A percentile compares a stretch with the other conserved stretches of the same genome.
Conservation (phyloP, 441 rosid species). For the Pelargonium citronellum region DNA sequence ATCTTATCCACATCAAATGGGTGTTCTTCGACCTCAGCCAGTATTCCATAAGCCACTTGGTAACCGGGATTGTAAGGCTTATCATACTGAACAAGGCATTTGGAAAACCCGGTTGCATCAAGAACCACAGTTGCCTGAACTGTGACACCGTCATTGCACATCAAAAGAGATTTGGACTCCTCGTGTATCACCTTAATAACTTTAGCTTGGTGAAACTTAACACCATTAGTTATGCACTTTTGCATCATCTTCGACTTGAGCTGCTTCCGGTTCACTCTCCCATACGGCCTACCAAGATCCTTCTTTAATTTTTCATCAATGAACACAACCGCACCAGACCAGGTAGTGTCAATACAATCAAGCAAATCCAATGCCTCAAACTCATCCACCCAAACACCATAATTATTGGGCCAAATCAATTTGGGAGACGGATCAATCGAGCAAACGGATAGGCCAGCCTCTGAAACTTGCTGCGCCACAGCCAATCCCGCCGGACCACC, state of each 20-base stretch:
- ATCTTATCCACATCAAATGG: constrained; percentile 86
- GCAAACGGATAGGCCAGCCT: constrained; percentile 84
- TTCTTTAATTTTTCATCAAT: constrained; percentile 48
- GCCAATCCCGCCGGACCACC: constrained; percentile 98
- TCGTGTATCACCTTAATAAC: constrained; percentile 79
- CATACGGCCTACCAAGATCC: constrained; percentile 73
- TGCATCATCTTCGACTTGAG: constrained; percentile 86
- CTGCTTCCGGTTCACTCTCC: constrained; percentile 83
- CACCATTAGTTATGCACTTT: constrained; percentile 75
- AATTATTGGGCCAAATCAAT: constrained; percentile 92
- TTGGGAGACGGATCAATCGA: constrained; percentile 75
- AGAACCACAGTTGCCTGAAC: constrained; percentile 78
- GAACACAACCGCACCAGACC: constrained; percentile 86
- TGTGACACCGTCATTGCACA: constrained; percentile 75
- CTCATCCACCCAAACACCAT: constrained; percentile 97
- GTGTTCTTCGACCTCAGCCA: constrained; percentile 89
- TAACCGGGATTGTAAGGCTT: constrained; percentile 92
- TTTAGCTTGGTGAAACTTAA: constrained; percentile 82
- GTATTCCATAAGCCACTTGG: constrained; percentile 86
- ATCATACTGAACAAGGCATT: constrained; percentile 87
- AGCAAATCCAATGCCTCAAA: constrained; percentile 93
- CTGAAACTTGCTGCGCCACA: constrained; percentile 86
- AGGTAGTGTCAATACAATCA: constrained; percentile 82
- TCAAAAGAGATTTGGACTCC: constrained; percentile 63
- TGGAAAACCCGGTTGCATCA: constrained; percentile 92